Evolutionary conservation across 1,284 basidiomycete species (phyloP), one percentile per base, ranked within the genome.

Genomic region (Malassezia vespertilionis): DNA sequence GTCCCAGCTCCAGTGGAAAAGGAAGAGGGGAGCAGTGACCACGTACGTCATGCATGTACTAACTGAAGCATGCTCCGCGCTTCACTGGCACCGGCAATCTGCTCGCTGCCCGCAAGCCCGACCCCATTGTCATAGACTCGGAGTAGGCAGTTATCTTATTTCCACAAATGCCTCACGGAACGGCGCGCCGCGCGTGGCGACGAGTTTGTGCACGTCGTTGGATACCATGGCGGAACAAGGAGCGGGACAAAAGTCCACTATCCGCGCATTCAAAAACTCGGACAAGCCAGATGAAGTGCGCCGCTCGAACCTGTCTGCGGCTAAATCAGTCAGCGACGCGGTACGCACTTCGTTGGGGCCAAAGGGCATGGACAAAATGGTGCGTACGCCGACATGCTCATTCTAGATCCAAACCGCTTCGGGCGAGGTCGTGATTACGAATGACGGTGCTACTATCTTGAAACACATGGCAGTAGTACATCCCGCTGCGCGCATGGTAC

Each of bases 301-400:
- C 21, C 57, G 68, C 46, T 69, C 57, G 40, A 67, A 68, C 48
- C 47, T 67, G 14, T 51, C 49, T 17, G 61, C 62, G 17, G 62
- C 68, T 32, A 65, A 66, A 93, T 91, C 93, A 27, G 93, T 99
- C 64, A 89, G 88, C 63, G 91, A 96, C 75, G 91, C 89, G 42
- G 88, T 99, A 28, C 78, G 93, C 65, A 97, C 93, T 40, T 95
- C 89, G 41, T 75, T 99, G 56, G 93, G 93, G 15, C 93, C 93
- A 36, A 83, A 86, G 73, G 93, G 93, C 59, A 97, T 97, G 93
- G 93, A 97, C 76, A 96, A 95, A 77, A 95, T 95, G 90, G 89
- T 56, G 28, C 42, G 52, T 43, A 21, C 36, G 12, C n/a, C 2
- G 5, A 24, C n/a, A 12, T 33, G 6, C 26, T 28, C 9, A 45